Evolutionary conservation across 148 eudicot species (phyloP).

Genomic region (Heliamphora exappendiculata): DNA sequence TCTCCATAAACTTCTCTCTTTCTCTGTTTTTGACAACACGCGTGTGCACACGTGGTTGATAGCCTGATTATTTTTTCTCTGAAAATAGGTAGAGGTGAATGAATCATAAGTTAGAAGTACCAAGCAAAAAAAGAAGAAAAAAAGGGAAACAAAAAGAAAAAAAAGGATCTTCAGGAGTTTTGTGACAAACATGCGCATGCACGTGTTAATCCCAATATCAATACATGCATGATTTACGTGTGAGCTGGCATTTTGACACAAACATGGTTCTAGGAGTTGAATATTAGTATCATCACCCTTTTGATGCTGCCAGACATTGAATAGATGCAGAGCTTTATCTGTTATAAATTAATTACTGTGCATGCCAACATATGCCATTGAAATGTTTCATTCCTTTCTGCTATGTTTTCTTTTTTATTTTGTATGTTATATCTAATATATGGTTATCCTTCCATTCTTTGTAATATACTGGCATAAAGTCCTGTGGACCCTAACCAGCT

Average conservation of each 20-base stretch:
- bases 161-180: background rate
- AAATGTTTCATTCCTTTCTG: background rate
- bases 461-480: background rate
- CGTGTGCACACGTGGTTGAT: background rate
- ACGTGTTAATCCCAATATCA: no score
- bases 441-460: background rate
- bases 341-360: background rate
- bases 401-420: background rate
- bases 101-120: background rate
- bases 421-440: background rate
- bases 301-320: background rate
- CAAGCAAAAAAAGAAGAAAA: no score
- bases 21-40: background rate
- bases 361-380: background rate
- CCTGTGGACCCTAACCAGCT: slow-evolving; percentile 7
- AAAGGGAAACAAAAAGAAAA: no score
- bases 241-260: no score
- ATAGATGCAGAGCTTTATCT: background rate
- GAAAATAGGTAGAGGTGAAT: background rate
- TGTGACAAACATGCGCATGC: no score
- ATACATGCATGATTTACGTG: no score
- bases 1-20: background rate
- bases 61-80: background rate
- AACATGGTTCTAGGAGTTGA: no score
- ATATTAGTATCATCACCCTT: background rate